Percentiles rank a stretch among this genome's conserved stretches.
Evolutionary conservation across 257 asterid genomes (phyloP).

Genomic region (Forsythia viridissima): DNA sequence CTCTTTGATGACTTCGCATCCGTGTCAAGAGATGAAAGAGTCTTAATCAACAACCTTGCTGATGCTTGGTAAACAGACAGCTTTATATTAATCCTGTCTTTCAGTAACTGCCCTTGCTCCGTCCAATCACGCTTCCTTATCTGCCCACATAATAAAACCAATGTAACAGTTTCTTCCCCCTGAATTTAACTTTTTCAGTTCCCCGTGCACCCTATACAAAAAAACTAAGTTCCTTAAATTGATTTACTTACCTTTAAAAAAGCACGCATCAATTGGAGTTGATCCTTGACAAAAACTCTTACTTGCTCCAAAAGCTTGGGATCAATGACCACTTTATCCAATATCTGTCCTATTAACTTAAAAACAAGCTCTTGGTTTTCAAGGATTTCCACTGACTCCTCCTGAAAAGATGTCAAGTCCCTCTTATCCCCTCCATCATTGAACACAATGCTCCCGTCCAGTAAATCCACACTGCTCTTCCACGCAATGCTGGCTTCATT

Average conservation of each 20-base stretch:
- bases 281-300: slow-evolving; percentile 67
- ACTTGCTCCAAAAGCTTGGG: slow-evolving; percentile 72
- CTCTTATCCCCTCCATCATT: slow-evolving; percentile 45
- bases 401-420: slow-evolving; percentile 53
- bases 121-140: slow-evolving; percentile 92
- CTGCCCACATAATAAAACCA: slow-evolving; percentile 53
- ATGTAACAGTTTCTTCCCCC: slow-evolving; percentile 15
- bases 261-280: slow-evolving; percentile 71
- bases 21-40: slow-evolving; percentile 67
- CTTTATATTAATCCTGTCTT: slow-evolving; percentile 74
- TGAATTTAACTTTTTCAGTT: slow-evolving; percentile 11
- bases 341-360: slow-evolving; percentile 62
- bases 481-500: slow-evolving; percentile 41
- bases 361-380: slow-evolving; percentile 77
- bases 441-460: slow-evolving; percentile 41
- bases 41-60: slow-evolving; percentile 68
- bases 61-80: slow-evolving; percentile 91
- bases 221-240: background rate
- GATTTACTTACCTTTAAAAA: slow-evolving; percentile 67
- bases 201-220: background rate
- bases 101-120: slow-evolving; percentile 83
- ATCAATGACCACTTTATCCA: slow-evolving; percentile 60
- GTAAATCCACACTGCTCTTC: slow-evolving; percentile 67
- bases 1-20: slow-evolving; percentile 92
- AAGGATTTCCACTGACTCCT: slow-evolving; percentile 72